A percentile compares a stretch with the other conserved stretches of the same genome.
phyloP scores from a whole-genome alignment of 2,329 filamentous ascomycete genomes.

The Talaromyces sp. region DNA sequence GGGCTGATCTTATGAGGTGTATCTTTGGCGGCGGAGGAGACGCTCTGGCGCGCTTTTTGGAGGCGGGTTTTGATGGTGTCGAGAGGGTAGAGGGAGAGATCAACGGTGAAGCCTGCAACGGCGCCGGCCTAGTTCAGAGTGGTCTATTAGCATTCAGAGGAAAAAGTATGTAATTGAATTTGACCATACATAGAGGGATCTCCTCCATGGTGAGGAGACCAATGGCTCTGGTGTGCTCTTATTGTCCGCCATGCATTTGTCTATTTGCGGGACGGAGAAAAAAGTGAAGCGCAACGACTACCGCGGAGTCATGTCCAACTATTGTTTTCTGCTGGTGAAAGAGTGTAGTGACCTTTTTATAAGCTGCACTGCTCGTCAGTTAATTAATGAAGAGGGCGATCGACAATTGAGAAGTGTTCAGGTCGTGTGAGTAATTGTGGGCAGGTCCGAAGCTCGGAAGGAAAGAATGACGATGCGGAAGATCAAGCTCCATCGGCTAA shows the following conservation, averaged over 20 bases:
- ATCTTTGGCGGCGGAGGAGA: conserved; percentile 23
- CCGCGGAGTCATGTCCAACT: conserved; percentile 13
- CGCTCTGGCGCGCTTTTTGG: conserved; percentile 62
- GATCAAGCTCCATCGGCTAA: background rate
- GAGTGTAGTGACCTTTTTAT: no score
- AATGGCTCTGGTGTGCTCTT: conserved; percentile 32
- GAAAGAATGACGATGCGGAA: background rate
- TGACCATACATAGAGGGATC: conserved; percentile 28
- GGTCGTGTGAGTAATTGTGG: background rate
- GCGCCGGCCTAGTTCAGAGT: conserved; percentile 64
- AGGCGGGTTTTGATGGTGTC: conserved; percentile 98
- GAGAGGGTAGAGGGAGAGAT: conserved; percentile 94
- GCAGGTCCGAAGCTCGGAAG: conserved; percentile 2
- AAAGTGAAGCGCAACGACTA: background rate
- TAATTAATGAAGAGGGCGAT: background rate
- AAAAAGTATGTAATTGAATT: background rate
- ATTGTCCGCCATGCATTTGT: conserved; percentile 26
- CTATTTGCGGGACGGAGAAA: background rate
- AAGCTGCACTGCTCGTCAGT: background rate
- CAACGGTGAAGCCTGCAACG: conserved; percentile 90
- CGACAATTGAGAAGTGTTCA: background rate
- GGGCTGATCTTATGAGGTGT: conserved; percentile 49
- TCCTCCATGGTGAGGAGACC: conserved; percentile 43
- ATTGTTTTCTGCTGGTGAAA: background rate
- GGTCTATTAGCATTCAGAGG: background rate